Evolutionary conservation across 1,284 basidiomycete genomes (phyloP).

Genomic region (Austropuccinia psidii): DNA sequence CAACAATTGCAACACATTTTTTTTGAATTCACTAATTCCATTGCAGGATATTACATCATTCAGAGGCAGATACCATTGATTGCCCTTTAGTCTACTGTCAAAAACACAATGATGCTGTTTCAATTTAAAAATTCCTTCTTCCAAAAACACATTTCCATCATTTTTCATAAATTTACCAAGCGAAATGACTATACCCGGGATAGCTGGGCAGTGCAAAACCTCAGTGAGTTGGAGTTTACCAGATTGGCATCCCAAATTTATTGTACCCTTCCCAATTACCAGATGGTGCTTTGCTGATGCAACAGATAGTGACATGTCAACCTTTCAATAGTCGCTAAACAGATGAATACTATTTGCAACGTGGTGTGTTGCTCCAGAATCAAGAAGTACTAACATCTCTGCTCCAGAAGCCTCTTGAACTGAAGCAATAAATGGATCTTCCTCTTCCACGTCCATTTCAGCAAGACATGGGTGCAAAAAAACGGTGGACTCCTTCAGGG

Average conservation of each 20-base stretch:
- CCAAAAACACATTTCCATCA: background rate
- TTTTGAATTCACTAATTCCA: too few relatives aligned
- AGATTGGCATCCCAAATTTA: background rate
- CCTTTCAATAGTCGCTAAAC: background rate
- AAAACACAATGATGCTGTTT: too few relatives aligned
- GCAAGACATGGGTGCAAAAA: too few relatives aligned
- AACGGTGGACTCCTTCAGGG: too few relatives aligned
- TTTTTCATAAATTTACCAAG: background rate
- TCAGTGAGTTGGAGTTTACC: background rate
- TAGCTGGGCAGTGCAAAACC: background rate
- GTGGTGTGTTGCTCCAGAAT: conserved; percentile 1
- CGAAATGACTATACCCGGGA: background rate
- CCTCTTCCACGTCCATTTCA: too few relatives aligned
- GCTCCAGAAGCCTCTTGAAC: too few relatives aligned
- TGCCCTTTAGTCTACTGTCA: too few relatives aligned
- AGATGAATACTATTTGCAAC: background rate
- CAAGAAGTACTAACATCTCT: background rate
- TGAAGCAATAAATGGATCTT: too few relatives aligned
- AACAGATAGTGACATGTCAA: background rate
- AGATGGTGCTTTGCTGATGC: background rate
- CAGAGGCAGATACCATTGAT: too few relatives aligned
- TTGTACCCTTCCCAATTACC: background rate
- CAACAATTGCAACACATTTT: background rate
- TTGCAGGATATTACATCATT: background rate
- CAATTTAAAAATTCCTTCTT: background rate